phyloP scores from a whole-genome alignment of 306 rosid species.

The Canavalia ensiformis region DNA sequence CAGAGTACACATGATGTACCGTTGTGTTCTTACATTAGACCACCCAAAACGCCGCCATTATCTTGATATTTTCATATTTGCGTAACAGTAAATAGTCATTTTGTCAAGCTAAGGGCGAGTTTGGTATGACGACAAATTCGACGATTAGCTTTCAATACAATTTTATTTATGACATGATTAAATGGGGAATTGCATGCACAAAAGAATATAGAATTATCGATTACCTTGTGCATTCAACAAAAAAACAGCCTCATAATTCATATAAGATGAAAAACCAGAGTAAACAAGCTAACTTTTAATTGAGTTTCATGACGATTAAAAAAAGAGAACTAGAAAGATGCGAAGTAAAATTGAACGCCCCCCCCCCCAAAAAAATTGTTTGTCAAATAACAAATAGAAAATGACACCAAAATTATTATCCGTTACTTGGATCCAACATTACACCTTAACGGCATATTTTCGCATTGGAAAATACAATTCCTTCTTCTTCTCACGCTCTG shows the following conservation, averaged over 20 bases:
- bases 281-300: constrained; percentile 1
- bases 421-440: constrained; percentile 18
- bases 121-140: neutral
- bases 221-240: neutral
- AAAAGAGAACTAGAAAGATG: neutral
- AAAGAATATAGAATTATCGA: neutral
- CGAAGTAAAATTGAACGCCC: neutral
- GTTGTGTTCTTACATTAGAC: neutral
- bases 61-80: neutral
- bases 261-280: neutral
- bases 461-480: constrained; percentile 68
- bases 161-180: neutral
- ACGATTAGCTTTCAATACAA: neutral
- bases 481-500: constrained; percentile 62
- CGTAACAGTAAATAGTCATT: neutral
- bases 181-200: neutral
- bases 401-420: constrained; percentile 9
- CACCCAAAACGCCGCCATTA: neutral
- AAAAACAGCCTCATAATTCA: neutral
- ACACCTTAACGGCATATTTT: constrained; percentile 76
- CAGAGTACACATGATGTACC: no score
- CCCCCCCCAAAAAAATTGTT: neutral
- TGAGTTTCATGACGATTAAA: neutral
- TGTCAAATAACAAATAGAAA: constrained; percentile 27
- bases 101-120: neutral